Base-by-base conservation (phyloP, 345 rosid genomes). In the Eucalyptus urophylla region DNA sequence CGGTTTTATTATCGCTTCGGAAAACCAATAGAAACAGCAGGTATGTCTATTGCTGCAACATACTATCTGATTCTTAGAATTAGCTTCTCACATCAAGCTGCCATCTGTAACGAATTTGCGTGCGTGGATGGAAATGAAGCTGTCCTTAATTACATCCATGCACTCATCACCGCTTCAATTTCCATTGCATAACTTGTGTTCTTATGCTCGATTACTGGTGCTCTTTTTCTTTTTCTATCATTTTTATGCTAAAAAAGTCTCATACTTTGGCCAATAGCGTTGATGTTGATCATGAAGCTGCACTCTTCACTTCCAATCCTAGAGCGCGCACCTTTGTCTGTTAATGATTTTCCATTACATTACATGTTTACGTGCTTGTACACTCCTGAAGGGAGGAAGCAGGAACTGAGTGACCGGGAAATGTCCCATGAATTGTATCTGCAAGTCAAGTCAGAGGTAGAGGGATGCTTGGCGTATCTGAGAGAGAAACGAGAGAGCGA, bases 1-100 rank as follows among this genome's bases (percentile, higher is more conserved):
- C 92, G 95, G 80, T 94, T 95, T 87, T 97, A 97, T 92, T 96
- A 88, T 88, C 92, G 93, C 88, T 97, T 96, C 16, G 97, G 97
- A 37, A 96, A 95, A 90, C 97, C 99, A 87, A 95, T 97, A 43
- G 94, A 96, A 86, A 94, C 96, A 11, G 88, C 91, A 94, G 97
- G 99, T 96, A 92, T 21, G 27, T 76, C 47, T 7, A 72, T 21
- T 37, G 83, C 83, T 22, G 27, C 83, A 76, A 11, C 45, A 44
- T 76, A 21, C 45, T 3, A 19, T 33, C 44, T 3, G 13, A 33
- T 69, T 37, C 45, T 37, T 21, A 44, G 25, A 76, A 76, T 37
- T 76, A 76, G 81, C 27, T 76, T 76, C 47, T 21, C 47, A 21
- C 83, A 21, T 17, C 27, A 19, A 37, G 83, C 83, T 11, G 27